Evolutionary conservation across 805 yeast species (phyloP).

Genomic region (Kluyveromyces siamensis): DNA sequence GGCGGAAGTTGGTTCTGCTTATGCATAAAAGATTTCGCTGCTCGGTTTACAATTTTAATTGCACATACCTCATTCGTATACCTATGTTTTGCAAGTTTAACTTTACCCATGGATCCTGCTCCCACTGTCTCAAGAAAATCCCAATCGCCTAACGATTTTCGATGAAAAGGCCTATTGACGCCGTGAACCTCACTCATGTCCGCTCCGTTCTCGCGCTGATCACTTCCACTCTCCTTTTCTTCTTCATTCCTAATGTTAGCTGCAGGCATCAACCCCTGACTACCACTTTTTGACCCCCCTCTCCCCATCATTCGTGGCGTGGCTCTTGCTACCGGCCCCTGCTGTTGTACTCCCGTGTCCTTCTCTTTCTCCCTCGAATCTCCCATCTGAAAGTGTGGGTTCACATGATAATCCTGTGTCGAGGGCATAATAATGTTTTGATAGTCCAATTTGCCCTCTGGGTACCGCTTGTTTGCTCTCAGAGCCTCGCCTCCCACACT

Average conservation of each 20-base stretch:
- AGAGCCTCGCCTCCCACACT: not conserved
- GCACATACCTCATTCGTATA: conserved; percentile 79
- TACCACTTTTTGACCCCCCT: conserved; percentile 6
- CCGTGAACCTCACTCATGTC: conserved; percentile 5
- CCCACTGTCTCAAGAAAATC: conserved; percentile 91
- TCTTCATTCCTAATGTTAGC: conserved; percentile 12
- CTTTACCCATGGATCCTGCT: conserved; percentile 99
- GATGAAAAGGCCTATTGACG: conserved; percentile 45
- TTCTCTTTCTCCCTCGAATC: conserved; percentile 3
- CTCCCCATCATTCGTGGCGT: conserved; percentile 28
- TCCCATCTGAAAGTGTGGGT: conserved; percentile 25
- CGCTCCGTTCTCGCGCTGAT: not conserved
- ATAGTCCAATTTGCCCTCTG: not conserved
- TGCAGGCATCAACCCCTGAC: conserved; percentile 15
- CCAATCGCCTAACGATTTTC: conserved; percentile 94
- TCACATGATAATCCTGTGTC: conserved; percentile 22
- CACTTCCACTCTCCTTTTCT: not conserved
- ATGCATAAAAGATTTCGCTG: conserved; percentile 66
- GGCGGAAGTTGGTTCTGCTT: conserved; percentile 65
- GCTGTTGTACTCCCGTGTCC: conserved; percentile 2
- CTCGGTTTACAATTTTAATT: conserved; percentile 87
- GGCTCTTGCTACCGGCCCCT: conserved; percentile 24
- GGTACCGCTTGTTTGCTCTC: not conserved
- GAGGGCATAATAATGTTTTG: conserved; percentile 11
- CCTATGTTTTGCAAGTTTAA: conserved; percentile 83